Evolutionary conservation across 1,284 basidiomycete genomes (phyloP).

Genomic region (Tetrapyrgos nigripes): DNA sequence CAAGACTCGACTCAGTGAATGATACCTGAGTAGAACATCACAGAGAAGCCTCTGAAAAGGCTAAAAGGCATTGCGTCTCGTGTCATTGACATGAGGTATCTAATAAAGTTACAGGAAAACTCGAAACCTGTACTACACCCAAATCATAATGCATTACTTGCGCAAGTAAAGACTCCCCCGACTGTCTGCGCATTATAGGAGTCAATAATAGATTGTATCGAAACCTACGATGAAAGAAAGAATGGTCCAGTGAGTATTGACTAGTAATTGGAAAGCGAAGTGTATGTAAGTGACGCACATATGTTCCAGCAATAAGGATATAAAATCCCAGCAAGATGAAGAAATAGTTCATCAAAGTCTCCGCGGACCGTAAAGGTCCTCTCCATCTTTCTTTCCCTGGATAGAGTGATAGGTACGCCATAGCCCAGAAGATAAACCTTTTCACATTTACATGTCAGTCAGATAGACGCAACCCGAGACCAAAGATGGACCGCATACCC

Average conservation of each 20-base stretch:
- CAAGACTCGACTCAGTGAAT: not conserved
- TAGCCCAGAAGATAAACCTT: constrained; percentile 52
- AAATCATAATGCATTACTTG: constrained; percentile 15
- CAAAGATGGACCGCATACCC: constrained; percentile 22
- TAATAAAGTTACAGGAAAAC: no score
- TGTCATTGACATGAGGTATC: no score
- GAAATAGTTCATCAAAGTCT: constrained; percentile 47
- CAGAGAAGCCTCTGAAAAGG: no score
- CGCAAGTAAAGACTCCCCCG: constrained; percentile 18
- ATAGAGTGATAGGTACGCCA: constrained; percentile 50
- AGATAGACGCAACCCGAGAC: not conserved
- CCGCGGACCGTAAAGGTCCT: constrained; percentile 39
- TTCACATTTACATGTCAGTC: not conserved
- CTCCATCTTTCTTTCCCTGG: constrained; percentile 43
- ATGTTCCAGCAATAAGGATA: constrained; percentile 48
- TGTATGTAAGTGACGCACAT: constrained; percentile 36
- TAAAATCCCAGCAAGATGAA: constrained; percentile 43
- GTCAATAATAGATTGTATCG: constrained; percentile 19
- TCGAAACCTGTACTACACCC: not conserved
- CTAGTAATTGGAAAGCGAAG: not conserved
- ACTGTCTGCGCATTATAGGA: constrained; percentile 14
- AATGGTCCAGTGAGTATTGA: not conserved
- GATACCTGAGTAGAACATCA: constrained; percentile 8
- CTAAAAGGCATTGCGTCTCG: constrained; percentile 34
- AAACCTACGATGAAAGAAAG: constrained; percentile 16